phyloP scores from a whole-genome alignment of 2,329 filamentous ascomycete species.

The Monosporascus sp. region DNA sequence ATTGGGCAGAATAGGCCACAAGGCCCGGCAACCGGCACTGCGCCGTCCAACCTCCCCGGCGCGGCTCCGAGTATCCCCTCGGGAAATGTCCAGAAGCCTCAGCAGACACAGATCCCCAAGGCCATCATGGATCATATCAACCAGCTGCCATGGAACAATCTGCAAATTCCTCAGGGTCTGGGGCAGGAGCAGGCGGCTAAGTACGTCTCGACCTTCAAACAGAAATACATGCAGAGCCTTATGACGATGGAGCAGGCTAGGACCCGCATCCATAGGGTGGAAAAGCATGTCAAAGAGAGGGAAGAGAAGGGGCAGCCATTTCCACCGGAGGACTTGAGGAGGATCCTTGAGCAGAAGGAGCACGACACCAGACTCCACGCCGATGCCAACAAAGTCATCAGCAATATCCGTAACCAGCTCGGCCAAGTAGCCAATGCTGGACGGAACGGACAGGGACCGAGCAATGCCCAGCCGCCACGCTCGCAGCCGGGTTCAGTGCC shows the following conservation, averaged over 20 bases:
- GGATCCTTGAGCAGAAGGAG: constrained; percentile 11
- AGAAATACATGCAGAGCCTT: constrained; percentile 18
- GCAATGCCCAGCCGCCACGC: constrained; percentile 15
- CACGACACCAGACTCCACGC: constrained; percentile 15
- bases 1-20: constrained; percentile 15
- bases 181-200: constrained; percentile 16
- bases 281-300: constrained; percentile 21
- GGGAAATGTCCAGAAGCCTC: not conserved
- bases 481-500: constrained; percentile 18
- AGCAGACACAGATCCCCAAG: constrained; percentile 11
- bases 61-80: constrained; percentile 3
- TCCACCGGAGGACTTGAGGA: constrained; percentile 18
- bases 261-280: constrained; percentile 10
- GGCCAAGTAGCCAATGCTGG: not conserved
- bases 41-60: constrained; percentile 1
- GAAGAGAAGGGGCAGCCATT: constrained; percentile 16
- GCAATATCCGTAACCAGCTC: constrained; percentile 18
- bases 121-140: constrained; percentile 20
- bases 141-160: constrained; percentile 18
- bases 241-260: constrained; percentile 22
- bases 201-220: constrained; percentile 14
- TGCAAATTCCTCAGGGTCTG: constrained; percentile 10
- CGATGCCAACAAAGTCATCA: constrained; percentile 19
- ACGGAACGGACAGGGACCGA: constrained; percentile 10
- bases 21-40: constrained; percentile 2